Evolutionary conservation across 352 stramenopile genomes (phyloP).

Genomic region (Pythium monospermum): DNA sequence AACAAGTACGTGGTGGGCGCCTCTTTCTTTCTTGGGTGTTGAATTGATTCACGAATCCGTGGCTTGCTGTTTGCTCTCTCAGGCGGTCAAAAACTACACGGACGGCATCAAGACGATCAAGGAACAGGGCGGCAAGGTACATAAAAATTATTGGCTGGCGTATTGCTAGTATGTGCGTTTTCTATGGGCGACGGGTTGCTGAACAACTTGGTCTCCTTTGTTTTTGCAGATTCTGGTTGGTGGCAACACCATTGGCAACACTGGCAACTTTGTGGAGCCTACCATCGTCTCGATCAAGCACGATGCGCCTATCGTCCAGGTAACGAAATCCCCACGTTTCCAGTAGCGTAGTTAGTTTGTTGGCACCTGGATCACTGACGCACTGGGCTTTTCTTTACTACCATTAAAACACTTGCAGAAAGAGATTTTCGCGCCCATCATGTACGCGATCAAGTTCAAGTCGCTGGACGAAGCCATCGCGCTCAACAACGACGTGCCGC

Average conservation of each 20-base stretch:
- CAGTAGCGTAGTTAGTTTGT: neutral
- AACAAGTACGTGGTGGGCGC: slow-evolving; percentile 34
- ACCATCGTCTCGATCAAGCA: slow-evolving; percentile 84
- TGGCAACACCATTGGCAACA: slow-evolving; percentile 73
- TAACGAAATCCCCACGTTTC: neutral
- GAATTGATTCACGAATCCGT: no score
- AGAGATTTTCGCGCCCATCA: slow-evolving; percentile 90
- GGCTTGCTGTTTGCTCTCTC: neutral
- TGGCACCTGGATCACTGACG: neutral
- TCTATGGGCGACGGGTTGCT: neutral
- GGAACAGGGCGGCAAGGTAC: slow-evolving; percentile 54
- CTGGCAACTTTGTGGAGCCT: slow-evolving; percentile 90
- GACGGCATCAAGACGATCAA: slow-evolving; percentile 83
- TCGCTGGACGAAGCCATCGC: slow-evolving; percentile 88
- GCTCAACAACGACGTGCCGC: slow-evolving; percentile 90
- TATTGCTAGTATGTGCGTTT: neutral
- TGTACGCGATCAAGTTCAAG: slow-evolving; percentile 90
- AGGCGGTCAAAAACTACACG: slow-evolving; percentile 85
- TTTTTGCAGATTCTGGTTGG: slow-evolving; percentile 73
- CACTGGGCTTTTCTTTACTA: neutral
- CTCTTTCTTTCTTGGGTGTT: no score
- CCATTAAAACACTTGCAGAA: slow-evolving; percentile 53
- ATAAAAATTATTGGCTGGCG: neutral
- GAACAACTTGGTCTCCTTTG: neutral
- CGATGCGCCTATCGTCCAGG: slow-evolving; percentile 71